These are phyloP conservation scores for Candida manassasensis DNA, from an alignment of 805 yeast species.

Conservation along the genomic window DNA sequence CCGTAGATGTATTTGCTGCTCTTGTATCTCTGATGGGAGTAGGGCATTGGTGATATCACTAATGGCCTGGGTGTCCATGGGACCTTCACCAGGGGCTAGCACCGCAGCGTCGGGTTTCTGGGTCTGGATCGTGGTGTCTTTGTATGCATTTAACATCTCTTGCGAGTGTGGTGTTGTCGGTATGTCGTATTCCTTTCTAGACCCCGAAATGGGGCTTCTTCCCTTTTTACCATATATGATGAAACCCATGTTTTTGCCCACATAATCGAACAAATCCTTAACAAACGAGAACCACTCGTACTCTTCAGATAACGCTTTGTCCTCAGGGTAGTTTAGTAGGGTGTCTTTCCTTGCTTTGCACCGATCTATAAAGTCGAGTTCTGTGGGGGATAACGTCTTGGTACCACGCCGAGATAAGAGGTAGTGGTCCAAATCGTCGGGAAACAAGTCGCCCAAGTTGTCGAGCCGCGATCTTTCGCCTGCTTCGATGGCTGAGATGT, in stretches of 20 bases:
- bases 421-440: conserved; percentile 53
- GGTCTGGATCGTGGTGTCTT: conserved; percentile 5
- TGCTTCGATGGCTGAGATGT: conserved; percentile 76
- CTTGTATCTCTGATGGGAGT: conserved; percentile 41
- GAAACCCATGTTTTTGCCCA: conserved; percentile 67
- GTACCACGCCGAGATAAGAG: conserved; percentile 30
- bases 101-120: conserved; percentile 1
- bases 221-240: conserved; percentile 64
- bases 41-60: conserved; percentile 28
- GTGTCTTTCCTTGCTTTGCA: conserved; percentile 68
- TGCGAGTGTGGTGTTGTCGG: conserved; percentile 15
- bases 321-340: conserved; percentile 46
- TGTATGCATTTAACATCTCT: conserved; percentile 13
- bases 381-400: conserved; percentile 61
- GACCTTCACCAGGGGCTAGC: conserved; percentile 3
- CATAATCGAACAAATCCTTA: conserved; percentile 73
- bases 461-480: conserved; percentile 58
- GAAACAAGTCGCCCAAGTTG: conserved; percentile 71
- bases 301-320: conserved; percentile 55
- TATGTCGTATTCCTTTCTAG: conserved; percentile 8
- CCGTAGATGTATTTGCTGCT: conserved; percentile 38
- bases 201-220: conserved; percentile 9
- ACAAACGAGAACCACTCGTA: conserved; percentile 86
- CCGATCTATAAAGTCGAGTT: conserved; percentile 69
- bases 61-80: conserved; percentile 1